Evolutionary conservation across 164 flowering plant species (phyloP).

Genomic region (Chloranthus sessilifolius): DNA sequence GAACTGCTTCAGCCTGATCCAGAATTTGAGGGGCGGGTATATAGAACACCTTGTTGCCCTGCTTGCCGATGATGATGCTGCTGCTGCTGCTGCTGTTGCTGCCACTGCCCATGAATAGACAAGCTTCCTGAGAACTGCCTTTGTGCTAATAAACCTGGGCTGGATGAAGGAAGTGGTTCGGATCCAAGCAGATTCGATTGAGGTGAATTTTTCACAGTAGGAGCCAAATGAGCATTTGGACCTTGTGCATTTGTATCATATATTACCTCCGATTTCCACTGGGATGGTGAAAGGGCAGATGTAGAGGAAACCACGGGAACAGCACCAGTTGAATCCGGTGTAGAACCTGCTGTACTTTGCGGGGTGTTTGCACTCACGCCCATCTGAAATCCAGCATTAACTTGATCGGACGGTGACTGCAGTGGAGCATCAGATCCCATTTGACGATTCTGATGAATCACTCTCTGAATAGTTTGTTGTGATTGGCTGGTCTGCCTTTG

Average conservation of each 20-base stretch:
- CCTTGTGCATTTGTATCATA: conserved; percentile 31
- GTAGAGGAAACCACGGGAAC: conserved; percentile 32
- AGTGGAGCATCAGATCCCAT: conserved; percentile 29
- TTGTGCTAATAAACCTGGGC: conserved; percentile 34
- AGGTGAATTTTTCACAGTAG: conserved; percentile 27
- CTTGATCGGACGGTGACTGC: conserved; percentile 34
- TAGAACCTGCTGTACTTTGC: conserved; percentile 25
- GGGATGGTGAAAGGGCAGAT: conserved; percentile 21
- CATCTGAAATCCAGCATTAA: conserved; percentile 24
- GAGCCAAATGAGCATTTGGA: conserved; percentile 28
- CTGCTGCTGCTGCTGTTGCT: conserved; percentile 24
- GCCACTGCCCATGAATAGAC: conserved; percentile 36
- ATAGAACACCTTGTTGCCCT: conserved; percentile 33
- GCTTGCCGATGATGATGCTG: conserved; percentile 25
- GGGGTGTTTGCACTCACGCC: conserved; percentile 19
- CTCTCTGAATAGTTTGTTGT: conserved; percentile 36
- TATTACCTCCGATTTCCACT: conserved; percentile 43
- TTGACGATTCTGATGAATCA: conserved; percentile 39
- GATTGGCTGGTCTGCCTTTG: conserved; percentile 41
- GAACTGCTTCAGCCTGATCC: conserved; percentile 44
- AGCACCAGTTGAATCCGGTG: conserved; percentile 33
- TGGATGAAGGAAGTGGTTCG: conserved; percentile 28
- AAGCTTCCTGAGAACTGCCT: conserved; percentile 47
- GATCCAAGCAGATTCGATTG: conserved; percentile 17
- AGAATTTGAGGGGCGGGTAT: conserved; percentile 36